Base-by-base conservation (phyloP, 495 filamentous ascomycete genomes). In the Symbiotaphrina buchneri region DNA sequence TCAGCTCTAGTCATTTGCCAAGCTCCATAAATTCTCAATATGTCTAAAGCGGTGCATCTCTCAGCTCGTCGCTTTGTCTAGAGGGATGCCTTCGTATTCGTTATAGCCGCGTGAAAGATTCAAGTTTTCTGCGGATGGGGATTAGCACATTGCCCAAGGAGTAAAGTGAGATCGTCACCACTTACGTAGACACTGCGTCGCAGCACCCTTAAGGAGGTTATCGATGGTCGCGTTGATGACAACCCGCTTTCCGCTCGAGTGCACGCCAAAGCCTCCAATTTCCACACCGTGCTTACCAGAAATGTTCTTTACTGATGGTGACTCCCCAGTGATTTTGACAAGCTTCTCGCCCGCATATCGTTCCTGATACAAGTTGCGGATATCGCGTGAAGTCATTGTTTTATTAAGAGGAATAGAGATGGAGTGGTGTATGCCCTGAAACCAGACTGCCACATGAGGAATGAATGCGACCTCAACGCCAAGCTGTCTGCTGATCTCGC, bases 161-260 rank as follows among this genome's bases (percentile, higher is more conserved):
- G 20, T 4, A 21, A 20, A 31, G 5, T 17, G 10, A 13, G 19
- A 27, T 11, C 10, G 20, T 34, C 8, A 16, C 2, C 11, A 69
- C 75, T 63, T 63, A 83, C 76, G 83, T 46, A 93, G 52, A 55
- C 82, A 92, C 55, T 95, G 87, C 29, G 87, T 97, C 5, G 82
- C 83, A 23, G 87, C 87, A 23, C 87, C 87, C 68, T 97, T 97
- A 33, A 92, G 61, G 37, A 95, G 56, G 54, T 97, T 95, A 51
- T 97, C 87, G 41, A 97, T 95, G n/a, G 85, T 93, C 14, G 76
- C 84, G 47, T 83, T 91, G 30, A 97, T 69, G 30, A 97, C 87
- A 0, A 85, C 87, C 21, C 87, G 63, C 60, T 80, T 84, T 28
- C 85, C 85, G 17, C 63, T 63, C 35, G 68, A 77, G 55, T 93